Evolutionary conservation across 116 monocot genomes (phyloP).

Genomic region (Posidonia oceanica): DNA sequence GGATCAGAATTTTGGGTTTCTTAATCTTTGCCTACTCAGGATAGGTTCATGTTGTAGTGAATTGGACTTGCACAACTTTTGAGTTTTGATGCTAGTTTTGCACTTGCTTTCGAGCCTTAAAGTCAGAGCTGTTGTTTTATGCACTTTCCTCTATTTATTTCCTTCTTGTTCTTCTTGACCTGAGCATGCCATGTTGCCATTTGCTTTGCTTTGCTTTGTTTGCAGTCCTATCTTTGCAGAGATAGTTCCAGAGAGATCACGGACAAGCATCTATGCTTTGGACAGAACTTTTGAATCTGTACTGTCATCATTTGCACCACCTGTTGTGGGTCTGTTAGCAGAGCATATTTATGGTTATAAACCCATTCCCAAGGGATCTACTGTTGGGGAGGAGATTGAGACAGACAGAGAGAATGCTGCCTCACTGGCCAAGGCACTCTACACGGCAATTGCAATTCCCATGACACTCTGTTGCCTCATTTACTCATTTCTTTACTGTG

Average conservation of each 20-base stretch:
- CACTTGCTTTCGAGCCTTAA: no score
- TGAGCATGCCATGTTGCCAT: neutral
- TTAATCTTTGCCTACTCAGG: neutral
- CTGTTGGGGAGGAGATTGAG: conserved; percentile 14
- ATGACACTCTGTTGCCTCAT: conserved; percentile 75
- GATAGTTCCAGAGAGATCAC: conserved; percentile 80
- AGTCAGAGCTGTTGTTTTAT: no score
- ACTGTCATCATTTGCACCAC: conserved; percentile 86
- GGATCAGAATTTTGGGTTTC: neutral
- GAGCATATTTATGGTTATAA: conserved; percentile 65
- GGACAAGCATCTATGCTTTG: conserved; percentile 88
- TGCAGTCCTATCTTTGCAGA: conserved; percentile 97
- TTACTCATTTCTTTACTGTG: conserved; percentile 75
- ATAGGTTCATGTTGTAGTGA: no score
- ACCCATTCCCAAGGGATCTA: conserved; percentile 27
- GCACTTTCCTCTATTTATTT: neutral
- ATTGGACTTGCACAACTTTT: no score
- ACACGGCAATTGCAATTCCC: conserved; percentile 69
- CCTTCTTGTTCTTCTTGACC: no score
- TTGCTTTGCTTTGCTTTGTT: neutral
- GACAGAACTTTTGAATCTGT: conserved; percentile 79
- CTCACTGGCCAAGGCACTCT: conserved; percentile 75
- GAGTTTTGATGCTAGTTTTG: no score
- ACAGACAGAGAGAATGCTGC: conserved; percentile 72
- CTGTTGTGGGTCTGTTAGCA: conserved; percentile 73